These are phyloP conservation scores for Metschnikowia reukaufii DNA, from an alignment of 805 yeast species.

Conservation along the genomic window DNA sequence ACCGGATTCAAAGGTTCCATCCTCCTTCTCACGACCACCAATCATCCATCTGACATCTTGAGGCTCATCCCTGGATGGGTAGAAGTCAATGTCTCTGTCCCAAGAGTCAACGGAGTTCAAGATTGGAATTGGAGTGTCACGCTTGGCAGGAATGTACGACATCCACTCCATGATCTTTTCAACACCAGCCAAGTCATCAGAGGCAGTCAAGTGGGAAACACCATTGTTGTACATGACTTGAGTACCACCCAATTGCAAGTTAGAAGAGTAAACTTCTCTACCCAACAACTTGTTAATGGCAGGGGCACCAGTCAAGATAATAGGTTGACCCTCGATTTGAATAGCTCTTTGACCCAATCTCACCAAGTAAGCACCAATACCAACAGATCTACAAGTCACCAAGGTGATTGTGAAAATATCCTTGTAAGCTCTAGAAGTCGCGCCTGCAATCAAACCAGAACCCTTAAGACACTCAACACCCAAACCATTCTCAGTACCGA, in stretches of 20 bases:
- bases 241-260: constrained; percentile 98
- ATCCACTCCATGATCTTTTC: constrained; percentile 94
- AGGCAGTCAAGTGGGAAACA: constrained; percentile 97
- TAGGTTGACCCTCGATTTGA: constrained; percentile 98
- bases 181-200: constrained; percentile 95
- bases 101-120: constrained; percentile 78
- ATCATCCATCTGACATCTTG: constrained; percentile 96
- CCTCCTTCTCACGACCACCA: constrained; percentile 71
- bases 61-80: constrained; percentile 67
- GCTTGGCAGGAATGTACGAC: constrained; percentile 88
- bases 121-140: constrained; percentile 88
- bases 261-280: constrained; percentile 94
- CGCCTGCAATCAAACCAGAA: constrained; percentile 98
- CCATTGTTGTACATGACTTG: constrained; percentile 98
- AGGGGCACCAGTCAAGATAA: constrained; percentile 98
- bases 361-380: constrained; percentile 98
- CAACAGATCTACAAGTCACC: constrained; percentile 99
- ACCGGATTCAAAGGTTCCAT: constrained; percentile 78
- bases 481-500: constrained; percentile 93
- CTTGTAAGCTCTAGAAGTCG: constrained; percentile 94
- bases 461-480: constrained; percentile 99
- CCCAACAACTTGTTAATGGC: constrained; percentile 97
- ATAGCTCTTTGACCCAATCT: constrained; percentile 98
- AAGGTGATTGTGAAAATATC: constrained; percentile 97
- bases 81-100: constrained; percentile 89